Evolutionary conservation across 2,329 filamentous ascomycete species (phyloP).

Genomic region (Lomentospora prolificans): DNA sequence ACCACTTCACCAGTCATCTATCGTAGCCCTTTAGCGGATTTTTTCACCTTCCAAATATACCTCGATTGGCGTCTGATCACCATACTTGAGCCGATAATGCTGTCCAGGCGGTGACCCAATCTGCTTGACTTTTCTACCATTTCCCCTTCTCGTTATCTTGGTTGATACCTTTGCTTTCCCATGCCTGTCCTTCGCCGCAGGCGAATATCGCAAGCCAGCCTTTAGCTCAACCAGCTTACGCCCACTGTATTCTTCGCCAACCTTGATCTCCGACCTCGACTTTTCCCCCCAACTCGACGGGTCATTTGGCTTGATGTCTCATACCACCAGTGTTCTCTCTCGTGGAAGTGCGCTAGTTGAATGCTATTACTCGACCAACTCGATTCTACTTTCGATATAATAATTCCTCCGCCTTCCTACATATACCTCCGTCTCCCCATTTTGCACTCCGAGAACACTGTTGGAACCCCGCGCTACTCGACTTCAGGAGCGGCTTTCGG

Average conservation of each 20-base stretch:
- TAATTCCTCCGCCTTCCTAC: not conserved
- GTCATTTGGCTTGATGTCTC: not conserved
- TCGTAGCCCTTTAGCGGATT: not conserved
- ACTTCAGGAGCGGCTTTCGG: too few relatives aligned
- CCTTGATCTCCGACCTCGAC: not conserved
- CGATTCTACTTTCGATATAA: not conserved
- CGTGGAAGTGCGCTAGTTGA: not conserved
- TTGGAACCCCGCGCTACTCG: not conserved
- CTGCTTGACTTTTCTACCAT: not conserved
- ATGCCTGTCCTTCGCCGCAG: not conserved
- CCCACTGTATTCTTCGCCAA: not conserved
- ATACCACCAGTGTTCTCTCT: not conserved
- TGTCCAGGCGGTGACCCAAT: not conserved
- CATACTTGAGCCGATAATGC: not conserved
- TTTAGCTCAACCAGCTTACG: not conserved
- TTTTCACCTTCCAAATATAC: not conserved
- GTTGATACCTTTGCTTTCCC: not conserved
- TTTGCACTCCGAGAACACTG: not conserved
- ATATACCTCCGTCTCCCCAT: not conserved
- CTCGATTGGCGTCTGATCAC: not conserved
- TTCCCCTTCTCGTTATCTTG: not conserved
- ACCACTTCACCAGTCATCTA: not conserved
- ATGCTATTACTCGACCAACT: not conserved
- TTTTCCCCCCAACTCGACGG: not conserved
- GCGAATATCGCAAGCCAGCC: not conserved